A percentile compares a stretch with the other conserved stretches of the same genome.
phyloP scores from a whole-genome alignment of 441 rosid genomes.

The Bruguiera hainesii region DNA sequence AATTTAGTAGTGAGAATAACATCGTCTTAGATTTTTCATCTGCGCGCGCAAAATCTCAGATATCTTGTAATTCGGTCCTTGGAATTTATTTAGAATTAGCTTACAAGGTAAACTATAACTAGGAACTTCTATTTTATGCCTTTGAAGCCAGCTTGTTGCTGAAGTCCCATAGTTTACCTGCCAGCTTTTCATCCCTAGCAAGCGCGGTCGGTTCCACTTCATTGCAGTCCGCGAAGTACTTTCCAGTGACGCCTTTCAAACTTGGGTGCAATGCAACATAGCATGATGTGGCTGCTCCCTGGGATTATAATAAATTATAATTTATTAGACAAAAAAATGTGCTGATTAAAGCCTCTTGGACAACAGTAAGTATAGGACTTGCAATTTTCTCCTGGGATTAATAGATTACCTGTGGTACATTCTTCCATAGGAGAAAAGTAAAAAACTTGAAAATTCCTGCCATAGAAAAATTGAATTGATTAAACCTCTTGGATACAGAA shows the following conservation, averaged over 20 bases:
- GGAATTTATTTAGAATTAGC: too few species aligned
- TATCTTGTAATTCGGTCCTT: too few species aligned
- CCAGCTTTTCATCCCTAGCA: constrained; percentile 58
- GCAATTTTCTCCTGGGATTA: too few species aligned
- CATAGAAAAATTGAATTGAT: background rate
- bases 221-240: constrained; percentile 77
- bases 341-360: background rate
- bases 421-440: constrained; percentile 71
- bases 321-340: background rate
- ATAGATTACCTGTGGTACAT: constrained; percentile 66
- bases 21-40: too few species aligned
- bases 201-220: constrained; percentile 48
- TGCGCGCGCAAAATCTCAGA: too few species aligned
- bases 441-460: constrained; percentile 59
- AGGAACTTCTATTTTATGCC: too few species aligned
- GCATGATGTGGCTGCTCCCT: constrained; percentile 98
- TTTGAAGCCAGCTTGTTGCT: constrained; percentile 32
- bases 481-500: background rate
- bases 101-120: too few species aligned
- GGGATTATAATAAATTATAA: background rate
- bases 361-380: background rate
- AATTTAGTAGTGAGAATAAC: too few species aligned
- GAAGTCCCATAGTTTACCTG: constrained; percentile 68
- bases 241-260: constrained; percentile 62
- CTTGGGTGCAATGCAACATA: constrained; percentile 74